These are phyloP conservation scores for Choiromyces venosus DNA, from an alignment of 495 filamentous ascomycete genomes.

Conservation along the genomic window DNA sequence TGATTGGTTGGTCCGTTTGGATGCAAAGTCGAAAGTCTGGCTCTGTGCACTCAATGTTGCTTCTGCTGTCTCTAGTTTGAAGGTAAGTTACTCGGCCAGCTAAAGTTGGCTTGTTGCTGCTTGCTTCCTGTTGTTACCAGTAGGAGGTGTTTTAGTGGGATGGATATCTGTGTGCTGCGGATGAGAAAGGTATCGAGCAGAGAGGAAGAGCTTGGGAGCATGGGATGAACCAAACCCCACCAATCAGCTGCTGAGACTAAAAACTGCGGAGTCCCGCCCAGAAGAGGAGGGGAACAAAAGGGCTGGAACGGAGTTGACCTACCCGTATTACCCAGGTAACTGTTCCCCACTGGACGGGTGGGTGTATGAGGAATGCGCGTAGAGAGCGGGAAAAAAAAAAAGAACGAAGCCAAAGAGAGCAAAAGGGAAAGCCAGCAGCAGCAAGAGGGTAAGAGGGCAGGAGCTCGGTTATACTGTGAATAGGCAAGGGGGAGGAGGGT, in stretches of 20 bases:
- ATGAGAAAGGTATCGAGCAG: conserved; percentile 31
- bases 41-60: not conserved
- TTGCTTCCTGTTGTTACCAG: conserved; percentile 21
- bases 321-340: conserved; percentile 3
- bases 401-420: not conserved
- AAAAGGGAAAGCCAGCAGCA: not conserved
- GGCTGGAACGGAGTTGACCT: conserved; percentile 28
- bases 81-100: conserved; percentile 13
- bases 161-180: conserved; percentile 36
- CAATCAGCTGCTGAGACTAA: conserved; percentile 25
- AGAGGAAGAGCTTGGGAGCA: conserved; percentile 33
- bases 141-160: conserved; percentile 29
- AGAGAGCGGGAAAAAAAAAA: not conserved
- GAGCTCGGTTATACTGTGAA: not conserved
- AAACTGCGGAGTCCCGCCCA: conserved; percentile 28
- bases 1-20: conserved; percentile 13
- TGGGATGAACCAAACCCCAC: conserved; percentile 39
- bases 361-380: not conserved
- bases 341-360: not conserved
- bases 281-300: conserved; percentile 21
- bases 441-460: not conserved
- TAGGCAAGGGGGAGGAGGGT: not conserved
- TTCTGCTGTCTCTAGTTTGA: not conserved
- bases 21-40: not conserved
- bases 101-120: conserved; percentile 11